Evolutionary conservation across 805 yeast genomes (phyloP), one percentile per base, ranked within the genome.

Genomic region (Myxozyma mucilagina): DNA sequence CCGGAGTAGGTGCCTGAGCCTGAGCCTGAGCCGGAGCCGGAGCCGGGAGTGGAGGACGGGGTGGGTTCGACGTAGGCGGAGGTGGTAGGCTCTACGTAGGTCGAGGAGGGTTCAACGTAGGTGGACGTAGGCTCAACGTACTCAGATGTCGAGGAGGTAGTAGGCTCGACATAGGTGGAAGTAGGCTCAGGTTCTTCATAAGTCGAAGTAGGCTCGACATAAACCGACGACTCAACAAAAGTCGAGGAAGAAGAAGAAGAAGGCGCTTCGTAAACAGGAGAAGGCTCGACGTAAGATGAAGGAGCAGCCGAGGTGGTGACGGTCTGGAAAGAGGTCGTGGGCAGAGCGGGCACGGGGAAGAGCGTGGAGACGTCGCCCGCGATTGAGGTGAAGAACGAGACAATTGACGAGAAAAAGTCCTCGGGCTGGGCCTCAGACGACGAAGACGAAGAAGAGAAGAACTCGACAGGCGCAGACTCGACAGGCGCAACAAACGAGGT

Each of bases 1-100:
- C 78, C 75, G 45, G 67, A 47, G 72, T 64, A 74, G 43, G 55
- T 35, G 42, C 70, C 71, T n/a, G 65, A 35, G 54, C 69, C 61
- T 29, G 67, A 20, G 35, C 63, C 10, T 47, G 64, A 34, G 42
- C 62, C 47, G 32, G 58, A 5, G 38, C 59, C 32, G 10, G 58
- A 42, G 34, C 56, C 45, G 34, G 57, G 5, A 4, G 59, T 20
- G 14, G 60, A 13, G 47, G 56, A 13, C n/a, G 59, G 20, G n/a
- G 65, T 32, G 42, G 59, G 56, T 43, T 20, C 56, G 7, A 39
- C 61, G 38, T 44, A 41, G 18, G n/a, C 43, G 35, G 63, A 45
- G 39, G 59, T 20, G 47, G 64, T 43, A 5, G 59, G 57, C 36
- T 11, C 52, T 2, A 42, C 61, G 41, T 47, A 43, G 38, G 8